Conservation (phyloP, 2,329 filamentous ascomycete species). For the Zasmidium angulare region DNA sequence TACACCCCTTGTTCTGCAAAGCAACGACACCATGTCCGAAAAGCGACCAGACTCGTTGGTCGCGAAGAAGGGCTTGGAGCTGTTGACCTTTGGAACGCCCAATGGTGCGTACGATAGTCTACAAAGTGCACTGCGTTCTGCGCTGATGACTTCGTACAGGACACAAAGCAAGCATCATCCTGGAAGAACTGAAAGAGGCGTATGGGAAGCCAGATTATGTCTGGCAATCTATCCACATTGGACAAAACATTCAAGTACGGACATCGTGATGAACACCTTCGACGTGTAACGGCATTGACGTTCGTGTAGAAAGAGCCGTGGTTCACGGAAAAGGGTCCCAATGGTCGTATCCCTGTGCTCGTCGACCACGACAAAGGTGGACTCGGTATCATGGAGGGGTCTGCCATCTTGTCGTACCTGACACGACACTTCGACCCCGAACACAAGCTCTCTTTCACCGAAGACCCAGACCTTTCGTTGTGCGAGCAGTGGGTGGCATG, state of each 20-base stretch:
- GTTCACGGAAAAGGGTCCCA: constrained; percentile 63
- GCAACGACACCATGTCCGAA: constrained; percentile 25
- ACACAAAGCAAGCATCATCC: constrained; percentile 59
- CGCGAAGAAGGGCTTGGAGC: constrained; percentile 64
- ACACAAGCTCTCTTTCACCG: constrained; percentile 47
- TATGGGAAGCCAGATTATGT: constrained; percentile 61
- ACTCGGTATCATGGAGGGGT: constrained; percentile 53
- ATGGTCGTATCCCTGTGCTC: constrained; percentile 65
- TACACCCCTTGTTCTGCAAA: constrained; percentile 6
- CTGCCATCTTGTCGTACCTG: constrained; percentile 46
- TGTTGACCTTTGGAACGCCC: constrained; percentile 57
- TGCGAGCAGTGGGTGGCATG: constrained; percentile 63
- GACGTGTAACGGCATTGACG: not conserved
- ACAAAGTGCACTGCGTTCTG: not conserved
- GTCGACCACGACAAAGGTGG: constrained; percentile 64
- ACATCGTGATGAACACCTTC: not conserved
- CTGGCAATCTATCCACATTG: constrained; percentile 59
- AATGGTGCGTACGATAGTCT: constrained; percentile 36
- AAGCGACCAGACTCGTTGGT: constrained; percentile 57
- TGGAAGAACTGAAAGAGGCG: constrained; percentile 66
- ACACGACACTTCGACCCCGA: constrained; percentile 49
- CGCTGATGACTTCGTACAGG: constrained; percentile 1
- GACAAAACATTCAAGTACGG: constrained; percentile 57
- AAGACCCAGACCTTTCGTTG: constrained; percentile 47
- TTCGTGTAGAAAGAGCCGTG: constrained; percentile 57